Conservation (phyloP, 192 early-diverging fungal species). For the Backusella tarrabulga region DNA sequence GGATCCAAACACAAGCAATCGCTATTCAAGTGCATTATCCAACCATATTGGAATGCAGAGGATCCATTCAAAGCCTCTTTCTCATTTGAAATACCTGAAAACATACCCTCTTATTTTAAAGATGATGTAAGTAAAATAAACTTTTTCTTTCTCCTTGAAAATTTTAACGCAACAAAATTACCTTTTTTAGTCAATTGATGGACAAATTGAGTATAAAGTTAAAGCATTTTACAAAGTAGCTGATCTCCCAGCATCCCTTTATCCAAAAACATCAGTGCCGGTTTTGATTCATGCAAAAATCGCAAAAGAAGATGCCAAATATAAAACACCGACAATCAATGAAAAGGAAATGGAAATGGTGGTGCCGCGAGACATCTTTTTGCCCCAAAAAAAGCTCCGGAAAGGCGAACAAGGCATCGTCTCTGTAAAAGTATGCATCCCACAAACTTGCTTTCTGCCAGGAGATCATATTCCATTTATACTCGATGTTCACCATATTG, state of each 20-base stretch:
- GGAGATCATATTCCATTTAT: conserved; percentile 6
- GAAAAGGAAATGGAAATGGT: conserved; percentile 9
- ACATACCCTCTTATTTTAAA: neutral
- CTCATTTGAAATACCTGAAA: conserved; percentile 4
- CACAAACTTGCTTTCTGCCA: neutral
- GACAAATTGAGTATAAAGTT: conserved; percentile 9
- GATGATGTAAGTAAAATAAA: conserved; percentile 4
- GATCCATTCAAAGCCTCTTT: neutral
- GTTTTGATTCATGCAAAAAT: neutral
- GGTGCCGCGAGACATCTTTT: conserved; percentile 4
- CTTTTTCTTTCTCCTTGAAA: neutral
- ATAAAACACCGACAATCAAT: neutral
- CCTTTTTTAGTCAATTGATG: conserved; percentile 1
- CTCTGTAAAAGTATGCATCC: neutral
- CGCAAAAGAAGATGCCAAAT: neutral
- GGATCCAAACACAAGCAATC: neutral
- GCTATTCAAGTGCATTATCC: neutral
- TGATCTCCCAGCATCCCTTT: conserved; percentile 1
- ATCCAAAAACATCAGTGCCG: conserved; percentile 8
- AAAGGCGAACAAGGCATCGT: neutral
- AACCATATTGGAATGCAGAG: neutral
- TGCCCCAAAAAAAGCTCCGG: neutral
- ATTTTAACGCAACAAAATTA: neutral
- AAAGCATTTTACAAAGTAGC: conserved; percentile 6
- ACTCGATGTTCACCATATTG: neutral